Conservation (phyloP, 2,329 filamentous ascomycete genomes). For the Trichoderma simmonsii region DNA sequence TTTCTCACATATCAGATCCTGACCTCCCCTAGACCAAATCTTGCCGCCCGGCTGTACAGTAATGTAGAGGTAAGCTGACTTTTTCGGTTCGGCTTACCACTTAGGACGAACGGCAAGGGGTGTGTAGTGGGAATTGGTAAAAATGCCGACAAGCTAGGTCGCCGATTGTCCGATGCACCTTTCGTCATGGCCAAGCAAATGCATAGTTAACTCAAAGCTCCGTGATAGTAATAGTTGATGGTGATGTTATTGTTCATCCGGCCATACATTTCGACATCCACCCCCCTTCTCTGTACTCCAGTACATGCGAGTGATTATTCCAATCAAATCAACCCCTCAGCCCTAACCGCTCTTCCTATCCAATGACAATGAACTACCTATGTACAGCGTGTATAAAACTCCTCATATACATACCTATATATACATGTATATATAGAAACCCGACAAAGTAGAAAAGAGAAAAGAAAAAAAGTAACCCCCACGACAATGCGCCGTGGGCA, state of each 20-base stretch:
- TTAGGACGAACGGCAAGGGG: neutral
- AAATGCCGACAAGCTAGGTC: neutral
- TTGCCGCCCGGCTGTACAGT: neutral
- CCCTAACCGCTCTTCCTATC: neutral
- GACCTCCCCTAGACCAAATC: neutral
- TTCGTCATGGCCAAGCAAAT: neutral
- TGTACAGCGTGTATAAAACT: neutral
- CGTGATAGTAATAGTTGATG: neutral
- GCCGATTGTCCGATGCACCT: neutral
- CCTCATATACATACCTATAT: neutral
- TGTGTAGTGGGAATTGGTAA: neutral
- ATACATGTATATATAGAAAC: constrained; percentile 8
- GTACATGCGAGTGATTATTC: neutral
- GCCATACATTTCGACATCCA: neutral
- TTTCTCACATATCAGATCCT: neutral
- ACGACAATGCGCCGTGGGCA: neutral
- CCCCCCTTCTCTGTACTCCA: neutral
- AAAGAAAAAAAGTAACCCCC: neutral
- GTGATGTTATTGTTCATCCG: neutral
- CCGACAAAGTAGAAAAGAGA: neutral
- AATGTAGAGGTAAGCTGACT: constrained; percentile 14
- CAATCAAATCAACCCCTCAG: neutral
- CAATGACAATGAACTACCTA: neutral
- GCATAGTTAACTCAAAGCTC: neutral
- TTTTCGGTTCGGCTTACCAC: neutral